phyloP scores from a whole-genome alignment of 164 flowering plant genomes.

The Aristolochia californica region DNA sequence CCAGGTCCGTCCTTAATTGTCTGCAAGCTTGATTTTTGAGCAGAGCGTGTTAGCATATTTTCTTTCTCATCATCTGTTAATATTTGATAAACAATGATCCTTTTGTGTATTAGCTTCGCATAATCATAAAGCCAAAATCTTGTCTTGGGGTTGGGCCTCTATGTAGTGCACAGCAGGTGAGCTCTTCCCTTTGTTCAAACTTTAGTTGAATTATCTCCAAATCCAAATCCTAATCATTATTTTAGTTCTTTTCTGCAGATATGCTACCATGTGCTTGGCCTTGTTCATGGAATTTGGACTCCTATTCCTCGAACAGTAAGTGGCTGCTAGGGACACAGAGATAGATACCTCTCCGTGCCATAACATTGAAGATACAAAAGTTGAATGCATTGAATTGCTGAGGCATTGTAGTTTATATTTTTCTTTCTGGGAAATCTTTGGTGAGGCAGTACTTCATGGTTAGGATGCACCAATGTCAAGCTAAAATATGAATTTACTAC shows the following conservation, averaged over 20 bases:
- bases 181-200: conserved; percentile 1
- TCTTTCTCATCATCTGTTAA: background rate
- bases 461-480: too few relatives aligned
- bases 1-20: conserved; percentile 48
- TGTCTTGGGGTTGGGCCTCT: conserved; percentile 70
- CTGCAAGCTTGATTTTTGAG: background rate
- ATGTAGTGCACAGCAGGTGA: conserved; percentile 84
- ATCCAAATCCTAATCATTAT: background rate
- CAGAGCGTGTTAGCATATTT: too few relatives aligned
- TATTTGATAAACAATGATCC: conserved; percentile 1
- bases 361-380: too few relatives aligned
- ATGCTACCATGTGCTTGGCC: conserved; percentile 94
- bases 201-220: background rate
- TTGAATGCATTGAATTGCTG: too few relatives aligned
- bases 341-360: too few relatives aligned
- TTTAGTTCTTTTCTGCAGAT: conserved; percentile 34
- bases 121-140: conserved; percentile 77
- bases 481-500: too few relatives aligned
- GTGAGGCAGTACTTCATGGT: too few relatives aligned
- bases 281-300: conserved; percentile 97
- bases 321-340: too few relatives aligned
- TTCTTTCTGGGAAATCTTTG: too few relatives aligned
- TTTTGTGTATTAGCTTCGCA: conserved; percentile 57
- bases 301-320: conserved; percentile 89
- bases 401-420: too few relatives aligned